Percentiles rank a stretch among this genome's conserved stretches.
These are phyloP conservation scores for Brasilioporus rufonigricans DNA, from an alignment of 768 basidiomycete genomes.

Conservation along the genomic window DNA sequence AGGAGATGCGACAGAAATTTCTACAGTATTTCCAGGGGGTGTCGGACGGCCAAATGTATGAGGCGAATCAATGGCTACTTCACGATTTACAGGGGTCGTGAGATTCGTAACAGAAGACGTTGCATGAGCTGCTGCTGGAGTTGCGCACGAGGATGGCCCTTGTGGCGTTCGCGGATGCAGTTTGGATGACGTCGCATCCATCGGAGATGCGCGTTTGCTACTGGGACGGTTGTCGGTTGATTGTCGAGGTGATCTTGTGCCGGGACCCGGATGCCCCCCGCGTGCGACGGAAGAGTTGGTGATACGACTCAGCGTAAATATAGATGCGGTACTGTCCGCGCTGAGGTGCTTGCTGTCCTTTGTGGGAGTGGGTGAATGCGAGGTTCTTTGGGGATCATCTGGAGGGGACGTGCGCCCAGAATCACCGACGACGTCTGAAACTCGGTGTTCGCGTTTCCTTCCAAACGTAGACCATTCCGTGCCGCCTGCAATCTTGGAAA, in stretches of 20 bases:
- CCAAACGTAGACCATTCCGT: conserved; percentile 39
- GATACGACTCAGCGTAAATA: conserved; percentile 20
- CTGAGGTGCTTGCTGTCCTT: conserved; percentile 14
- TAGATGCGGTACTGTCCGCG: conserved; percentile 18
- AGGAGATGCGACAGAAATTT: conserved; percentile 24
- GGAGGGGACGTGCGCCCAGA: conserved; percentile 11
- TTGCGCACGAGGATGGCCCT: conserved; percentile 18
- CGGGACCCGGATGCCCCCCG: conserved; percentile 9
- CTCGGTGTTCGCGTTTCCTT: conserved; percentile 19
- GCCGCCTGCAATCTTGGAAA: conserved; percentile 18
- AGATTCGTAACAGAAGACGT: conserved; percentile 15
- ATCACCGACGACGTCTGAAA: conserved; percentile 12
- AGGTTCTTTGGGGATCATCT: conserved; percentile 10
- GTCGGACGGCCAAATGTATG: conserved; percentile 41
- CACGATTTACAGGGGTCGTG: conserved; percentile 29
- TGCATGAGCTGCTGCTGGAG: conserved; percentile 11
- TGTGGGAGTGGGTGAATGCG: conserved; percentile 22
- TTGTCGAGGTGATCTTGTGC: conserved; percentile 17
- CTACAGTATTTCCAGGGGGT: conserved; percentile 24
- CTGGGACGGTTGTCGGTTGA: conserved; percentile 16
- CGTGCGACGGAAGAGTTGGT: conserved; percentile 5
- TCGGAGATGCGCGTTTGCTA: conserved; percentile 32
- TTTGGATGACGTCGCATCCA: conserved; percentile 28
- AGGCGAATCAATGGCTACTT: conserved; percentile 34
- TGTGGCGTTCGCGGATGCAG: conserved; percentile 27